Base-by-base conservation (phyloP, 306 rosid genomes). In the Prunus mongolica region DNA sequence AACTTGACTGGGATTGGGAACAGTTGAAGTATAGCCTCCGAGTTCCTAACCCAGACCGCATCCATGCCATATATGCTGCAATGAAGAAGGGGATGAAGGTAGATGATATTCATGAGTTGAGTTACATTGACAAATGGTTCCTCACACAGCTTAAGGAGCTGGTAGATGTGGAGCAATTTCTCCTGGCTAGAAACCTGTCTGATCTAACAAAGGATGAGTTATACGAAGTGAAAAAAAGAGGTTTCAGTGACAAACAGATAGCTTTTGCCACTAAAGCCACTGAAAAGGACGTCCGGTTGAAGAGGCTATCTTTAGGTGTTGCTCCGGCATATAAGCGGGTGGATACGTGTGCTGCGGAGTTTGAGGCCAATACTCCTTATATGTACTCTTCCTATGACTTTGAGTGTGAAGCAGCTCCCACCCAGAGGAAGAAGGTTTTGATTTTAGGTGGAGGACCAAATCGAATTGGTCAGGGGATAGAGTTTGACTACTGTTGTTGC, bases 281-380 rank as follows among this genome's bases (percentile, higher is more conserved):
- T 8, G 96, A 93, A 86, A 86, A 81, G 78, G 96, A 91, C 72
- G 94, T 96, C 20, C 89, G 97, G 54, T 38, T 50, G 54, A 93
- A 79, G 88, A 86, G 98, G 52, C 68, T 88, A 20, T 87, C 91
- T 47, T 60, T 93, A 66, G 94, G 94, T 58, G 94, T 96, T 57
- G 67, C 80, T 72, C 98, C 98, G 57, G 81, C 98, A 52, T 96
- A 86, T 76, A 96, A 96, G 79, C 90, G 97, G 67, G 99, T 96
- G 24, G 99, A 96, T 81, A 93, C 99, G 3, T 96, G 99, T 80
- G 99, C 99, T 20, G 99, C 99, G n/a, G 98, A 96, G 79, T 96
- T 96, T 86, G 99, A 96, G 87, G 99, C 99, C 34, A 87, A 93
- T 78, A 93, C 97, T 65, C 98, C 98, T n/a, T 96, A 91, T 50